phyloP scores from a whole-genome alignment of 495 filamentous ascomycete species.

The Neurospora sp. region DNA sequence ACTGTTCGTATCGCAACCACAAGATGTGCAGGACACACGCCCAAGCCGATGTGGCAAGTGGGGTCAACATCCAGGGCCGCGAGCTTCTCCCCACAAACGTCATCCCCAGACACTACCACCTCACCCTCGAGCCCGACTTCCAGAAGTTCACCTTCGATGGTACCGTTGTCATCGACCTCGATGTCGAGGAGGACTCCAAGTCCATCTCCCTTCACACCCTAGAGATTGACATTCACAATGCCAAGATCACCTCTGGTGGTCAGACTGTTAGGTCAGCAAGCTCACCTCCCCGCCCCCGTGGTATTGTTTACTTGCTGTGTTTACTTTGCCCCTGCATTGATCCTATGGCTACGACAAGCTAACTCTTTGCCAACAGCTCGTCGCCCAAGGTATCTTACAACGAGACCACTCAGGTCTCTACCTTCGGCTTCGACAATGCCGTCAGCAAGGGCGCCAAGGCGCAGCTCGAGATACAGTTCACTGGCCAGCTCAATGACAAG shows the following conservation, averaged over 20 bases:
- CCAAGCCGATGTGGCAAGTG: slow-evolving; percentile 32
- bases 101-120: slow-evolving; percentile 57
- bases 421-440: slow-evolving; percentile 49
- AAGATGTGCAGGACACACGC: slow-evolving; percentile 46
- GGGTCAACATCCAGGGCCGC: slow-evolving; percentile 38
- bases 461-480: slow-evolving; percentile 56
- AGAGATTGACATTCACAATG: slow-evolving; percentile 75
- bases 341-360: neutral
- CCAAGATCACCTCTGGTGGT: slow-evolving; percentile 50
- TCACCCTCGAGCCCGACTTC: slow-evolving; percentile 66
- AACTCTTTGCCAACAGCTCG: slow-evolving; percentile 27
- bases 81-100: slow-evolving; percentile 57
- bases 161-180: slow-evolving; percentile 60
- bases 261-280: slow-evolving; percentile 31
- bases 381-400: slow-evolving; percentile 49
- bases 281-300: neutral
- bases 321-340: neutral
- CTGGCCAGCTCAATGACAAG: slow-evolving; percentile 62
- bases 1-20: slow-evolving; percentile 44
- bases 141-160: slow-evolving; percentile 61
- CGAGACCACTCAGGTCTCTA: slow-evolving; percentile 53
- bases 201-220: slow-evolving; percentile 82
- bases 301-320: neutral
- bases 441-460: slow-evolving; percentile 51
- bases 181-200: slow-evolving; percentile 74